Evolutionary conservation across 176 grass and related monocot genomes (phyloP).

Genomic region (Carex myosuroides): DNA sequence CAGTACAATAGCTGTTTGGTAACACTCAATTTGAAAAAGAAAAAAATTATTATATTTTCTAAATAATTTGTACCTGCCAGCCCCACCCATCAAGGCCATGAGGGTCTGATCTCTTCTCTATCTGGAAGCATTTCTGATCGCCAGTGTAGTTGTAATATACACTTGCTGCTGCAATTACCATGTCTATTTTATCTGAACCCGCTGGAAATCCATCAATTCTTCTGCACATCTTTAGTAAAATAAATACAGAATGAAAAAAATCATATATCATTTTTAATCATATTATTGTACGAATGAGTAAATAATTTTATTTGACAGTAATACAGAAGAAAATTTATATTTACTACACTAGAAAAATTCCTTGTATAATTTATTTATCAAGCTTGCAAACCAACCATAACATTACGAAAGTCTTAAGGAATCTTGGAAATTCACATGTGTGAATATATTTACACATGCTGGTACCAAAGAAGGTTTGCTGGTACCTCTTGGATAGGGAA

Average conservation of each 20-base stretch:
- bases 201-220: constrained; percentile 55
- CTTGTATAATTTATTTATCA: not conserved
- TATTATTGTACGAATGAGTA: not conserved
- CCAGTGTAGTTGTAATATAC: constrained; percentile 87
- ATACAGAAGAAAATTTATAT: not conserved
- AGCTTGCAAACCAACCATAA: not conserved
- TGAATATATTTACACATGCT: not conserved
- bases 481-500: constrained; percentile 76
- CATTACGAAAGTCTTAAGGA: not conserved
- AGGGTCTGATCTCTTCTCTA: constrained; percentile 58
- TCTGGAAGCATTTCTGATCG: constrained; percentile 47
- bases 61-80: constrained; percentile 64
- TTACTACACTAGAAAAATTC: not conserved
- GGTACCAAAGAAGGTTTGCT: not conserved
- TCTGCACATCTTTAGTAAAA: constrained; percentile 64
- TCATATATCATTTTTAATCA: not conserved
- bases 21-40: not conserved
- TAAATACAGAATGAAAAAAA: constrained; percentile 13
- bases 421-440: not conserved
- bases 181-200: constrained; percentile 35
- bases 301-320: not conserved
- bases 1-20: not conserved
- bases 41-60: not conserved
- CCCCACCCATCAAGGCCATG: constrained; percentile 81
- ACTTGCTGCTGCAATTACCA: constrained; percentile 62